Percentiles rank a stretch among this genome's conserved stretches.
Evolutionary conservation across 768 basidiomycete genomes (phyloP).

Genomic region (Leucocoprinus leucothites): DNA sequence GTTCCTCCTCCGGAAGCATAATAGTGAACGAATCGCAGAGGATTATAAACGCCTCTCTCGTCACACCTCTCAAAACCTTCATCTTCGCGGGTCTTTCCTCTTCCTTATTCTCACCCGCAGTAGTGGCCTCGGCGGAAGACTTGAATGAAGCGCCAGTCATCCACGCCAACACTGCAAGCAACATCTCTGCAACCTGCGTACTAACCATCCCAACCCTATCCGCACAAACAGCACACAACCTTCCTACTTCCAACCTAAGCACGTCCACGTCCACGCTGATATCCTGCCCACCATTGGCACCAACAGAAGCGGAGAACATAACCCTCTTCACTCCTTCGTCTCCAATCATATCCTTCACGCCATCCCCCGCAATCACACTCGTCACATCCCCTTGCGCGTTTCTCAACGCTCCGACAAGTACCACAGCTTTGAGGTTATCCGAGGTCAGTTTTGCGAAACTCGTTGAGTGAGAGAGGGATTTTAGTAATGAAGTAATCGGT

Average conservation of each 20-base stretch:
- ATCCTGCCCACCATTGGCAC: slow-evolving; percentile 17
- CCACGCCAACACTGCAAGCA: slow-evolving; percentile 54
- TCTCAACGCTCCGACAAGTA: slow-evolving; percentile 30
- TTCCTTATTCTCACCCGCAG: slow-evolving; percentile 7
- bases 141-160: slow-evolving; percentile 19
- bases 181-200: slow-evolving; percentile 31
- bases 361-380: slow-evolving; percentile 19
- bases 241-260: slow-evolving; percentile 30
- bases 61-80: slow-evolving; percentile 46
- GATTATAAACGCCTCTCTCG: slow-evolving; percentile 40
- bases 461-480: slow-evolving; percentile 20
- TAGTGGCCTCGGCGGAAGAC: background rate
- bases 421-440: slow-evolving; percentile 25
- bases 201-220: slow-evolving; percentile 27
- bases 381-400: slow-evolving; percentile 27
- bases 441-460: slow-evolving; percentile 24
- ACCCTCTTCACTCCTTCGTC: slow-evolving; percentile 18
- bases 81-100: slow-evolving; percentile 41
- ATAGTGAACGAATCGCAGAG: slow-evolving; percentile 38
- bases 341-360: slow-evolving; percentile 21
- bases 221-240: slow-evolving; percentile 27
- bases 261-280: background rate
- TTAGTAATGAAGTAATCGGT: slow-evolving; percentile 40
- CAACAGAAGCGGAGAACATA: slow-evolving; percentile 10
- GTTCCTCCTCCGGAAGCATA: slow-evolving; percentile 21